A percentile compares a stretch with the other conserved stretches of the same genome.
phyloP scores from a whole-genome alignment of 106 monocot species.

The Narthecium ossifragum region DNA sequence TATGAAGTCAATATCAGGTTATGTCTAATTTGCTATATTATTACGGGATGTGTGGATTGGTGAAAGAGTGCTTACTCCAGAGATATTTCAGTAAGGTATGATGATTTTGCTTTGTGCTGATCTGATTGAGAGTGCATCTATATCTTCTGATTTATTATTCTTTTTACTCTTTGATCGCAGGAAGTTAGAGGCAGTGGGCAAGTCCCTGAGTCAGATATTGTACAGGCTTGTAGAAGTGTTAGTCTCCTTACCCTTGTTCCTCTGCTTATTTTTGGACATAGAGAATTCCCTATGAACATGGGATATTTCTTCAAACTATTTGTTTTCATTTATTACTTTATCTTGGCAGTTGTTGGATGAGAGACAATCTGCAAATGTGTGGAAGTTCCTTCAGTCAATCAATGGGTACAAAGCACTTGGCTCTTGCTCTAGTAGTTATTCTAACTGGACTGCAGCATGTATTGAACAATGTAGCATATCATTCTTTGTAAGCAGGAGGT shows the following conservation, averaged over 20 bases:
- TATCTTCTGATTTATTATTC: not conserved
- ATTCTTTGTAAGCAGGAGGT: conserved; percentile 34
- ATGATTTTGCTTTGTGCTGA: not conserved
- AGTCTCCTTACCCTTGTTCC: conserved; percentile 14
- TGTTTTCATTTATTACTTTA: not conserved
- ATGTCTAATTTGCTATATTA: conserved; percentile 72
- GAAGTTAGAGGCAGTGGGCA: conserved; percentile 46
- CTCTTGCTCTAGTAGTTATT: not conserved
- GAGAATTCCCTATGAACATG: not conserved
- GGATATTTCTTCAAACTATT: not conserved
- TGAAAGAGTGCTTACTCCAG: conserved; percentile 61
- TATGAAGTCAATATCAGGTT: conserved; percentile 28
- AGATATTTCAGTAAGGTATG: conserved; percentile 80
- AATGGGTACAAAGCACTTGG: conserved; percentile 35
- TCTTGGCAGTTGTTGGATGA: conserved; percentile 48
- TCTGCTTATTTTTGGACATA: no score
- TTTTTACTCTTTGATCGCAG: conserved; percentile 13
- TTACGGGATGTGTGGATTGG: conserved; percentile 77
- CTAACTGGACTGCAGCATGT: not conserved
- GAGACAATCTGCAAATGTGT: conserved; percentile 43
- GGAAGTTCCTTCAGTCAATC: conserved; percentile 62
- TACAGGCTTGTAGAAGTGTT: conserved; percentile 72
- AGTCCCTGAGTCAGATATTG: conserved; percentile 56
- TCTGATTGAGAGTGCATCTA: not conserved
- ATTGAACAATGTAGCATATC: no score